phyloP scores from a whole-genome alignment of 2,329 filamentous ascomycete genomes.

The Trichoderma brevicompactum region DNA sequence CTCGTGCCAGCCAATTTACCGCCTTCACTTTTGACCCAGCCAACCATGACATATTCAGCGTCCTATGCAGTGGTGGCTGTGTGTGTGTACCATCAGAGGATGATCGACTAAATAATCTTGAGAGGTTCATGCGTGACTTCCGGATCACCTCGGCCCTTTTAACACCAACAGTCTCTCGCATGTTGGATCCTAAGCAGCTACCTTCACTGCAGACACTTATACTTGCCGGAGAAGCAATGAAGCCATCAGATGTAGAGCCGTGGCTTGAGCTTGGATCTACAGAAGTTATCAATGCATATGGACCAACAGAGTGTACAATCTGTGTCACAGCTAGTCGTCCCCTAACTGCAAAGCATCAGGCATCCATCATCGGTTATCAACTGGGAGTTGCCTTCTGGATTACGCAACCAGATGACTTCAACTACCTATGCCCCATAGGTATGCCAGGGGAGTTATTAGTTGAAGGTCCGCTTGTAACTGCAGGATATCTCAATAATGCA shows the following conservation, averaged over 20 bases:
- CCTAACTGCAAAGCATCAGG: no score
- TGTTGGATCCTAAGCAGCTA: neutral
- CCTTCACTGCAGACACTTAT: neutral
- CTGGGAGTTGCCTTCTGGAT: no score
- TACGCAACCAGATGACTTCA: no score
- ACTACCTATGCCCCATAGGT: no score
- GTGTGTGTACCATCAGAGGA: neutral
- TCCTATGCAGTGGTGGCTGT: neutral
- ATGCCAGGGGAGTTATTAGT: no score
- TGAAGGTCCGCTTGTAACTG: no score
- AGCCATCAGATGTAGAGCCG: neutral
- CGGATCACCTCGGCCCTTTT: neutral
- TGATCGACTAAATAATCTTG: neutral
- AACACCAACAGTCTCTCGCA: neutral
- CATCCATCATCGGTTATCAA: no score
- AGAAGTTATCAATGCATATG: no score
- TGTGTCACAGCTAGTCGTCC: no score
- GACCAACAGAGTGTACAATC: no score
- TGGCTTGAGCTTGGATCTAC: no score
- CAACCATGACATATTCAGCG: slow-evolving; percentile 2
- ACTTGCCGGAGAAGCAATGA: slow-evolving; percentile 2
- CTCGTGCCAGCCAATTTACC: slow-evolving; percentile 15
- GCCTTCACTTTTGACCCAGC: slow-evolving; percentile 21
- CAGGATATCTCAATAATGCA: no score
- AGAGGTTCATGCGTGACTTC: neutral